phyloP scores from a whole-genome alignment of 306 rosid species.

The Argentina anserina region DNA sequence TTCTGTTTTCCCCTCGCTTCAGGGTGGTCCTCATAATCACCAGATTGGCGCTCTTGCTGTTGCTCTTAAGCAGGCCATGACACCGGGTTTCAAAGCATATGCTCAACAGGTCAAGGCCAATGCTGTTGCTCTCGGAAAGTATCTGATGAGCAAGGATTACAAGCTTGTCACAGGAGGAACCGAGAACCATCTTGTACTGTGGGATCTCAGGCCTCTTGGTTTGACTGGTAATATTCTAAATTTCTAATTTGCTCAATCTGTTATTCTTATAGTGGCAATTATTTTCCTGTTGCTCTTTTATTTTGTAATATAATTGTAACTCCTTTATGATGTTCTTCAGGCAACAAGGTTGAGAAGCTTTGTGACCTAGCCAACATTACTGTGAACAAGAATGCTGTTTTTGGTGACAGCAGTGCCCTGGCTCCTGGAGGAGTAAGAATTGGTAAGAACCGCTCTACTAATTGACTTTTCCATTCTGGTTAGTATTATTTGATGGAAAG shows the following conservation, averaged over 20 bases:
- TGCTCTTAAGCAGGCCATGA: constrained; percentile 71
- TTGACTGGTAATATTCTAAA: constrained; percentile 61
- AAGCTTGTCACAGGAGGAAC: constrained; percentile 94
- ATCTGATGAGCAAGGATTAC: constrained; percentile 72
- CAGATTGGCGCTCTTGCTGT: constrained; percentile 97
- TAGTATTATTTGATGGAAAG: background rate
- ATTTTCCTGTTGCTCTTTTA: no score
- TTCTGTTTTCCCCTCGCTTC: constrained; percentile 91
- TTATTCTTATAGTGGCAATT: no score
- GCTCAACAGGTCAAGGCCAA: constrained; percentile 96
- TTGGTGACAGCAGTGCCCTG: constrained; percentile 97
- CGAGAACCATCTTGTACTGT: constrained; percentile 91
- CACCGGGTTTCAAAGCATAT: constrained; percentile 77
- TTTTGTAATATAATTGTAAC: constrained; percentile 1
- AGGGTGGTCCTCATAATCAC: constrained; percentile 98
- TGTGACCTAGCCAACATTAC: constrained; percentile 87
- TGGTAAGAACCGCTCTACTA: constrained; percentile 45
- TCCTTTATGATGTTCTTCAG: constrained; percentile 38
- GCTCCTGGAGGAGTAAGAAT: constrained; percentile 95
- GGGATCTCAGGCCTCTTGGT: constrained; percentile 99
- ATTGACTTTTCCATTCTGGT: background rate
- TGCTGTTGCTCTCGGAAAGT: constrained; percentile 85
- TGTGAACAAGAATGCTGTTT: constrained; percentile 95
- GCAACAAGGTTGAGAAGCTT: constrained; percentile 97
- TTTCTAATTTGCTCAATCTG: no score